Percentiles rank a stretch among this genome's conserved stretches.
Evolutionary conservation across 345 rosid species (phyloP).

Genomic region (Euclidium syriacum): DNA sequence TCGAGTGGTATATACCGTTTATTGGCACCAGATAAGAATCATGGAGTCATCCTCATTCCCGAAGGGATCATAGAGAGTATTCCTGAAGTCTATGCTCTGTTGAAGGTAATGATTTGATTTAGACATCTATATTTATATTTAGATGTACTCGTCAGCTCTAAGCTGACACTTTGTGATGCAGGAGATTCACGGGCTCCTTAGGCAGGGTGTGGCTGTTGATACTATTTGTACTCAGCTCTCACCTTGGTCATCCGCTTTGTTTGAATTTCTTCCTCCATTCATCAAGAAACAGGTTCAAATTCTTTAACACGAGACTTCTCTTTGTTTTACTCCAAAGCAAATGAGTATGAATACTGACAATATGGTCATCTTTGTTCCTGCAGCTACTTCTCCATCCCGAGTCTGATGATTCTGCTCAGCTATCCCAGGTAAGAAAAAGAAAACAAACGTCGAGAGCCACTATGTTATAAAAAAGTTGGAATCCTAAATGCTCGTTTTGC

Average conservation of each 20-base stretch:
- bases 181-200: conserved; percentile 81
- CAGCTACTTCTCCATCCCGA: conserved; percentile 93
- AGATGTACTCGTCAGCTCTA: background rate
- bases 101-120: conserved; percentile 54
- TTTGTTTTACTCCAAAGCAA: background rate
- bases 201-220: conserved; percentile 64
- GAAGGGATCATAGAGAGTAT: conserved; percentile 98
- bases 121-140: conserved; percentile 3
- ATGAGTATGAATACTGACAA: conserved; percentile 11
- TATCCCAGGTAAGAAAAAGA: conserved; percentile 72
- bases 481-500: conserved; percentile 21
- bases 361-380: conserved; percentile 28
- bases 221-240: conserved; percentile 84
- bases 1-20: conserved; percentile 10
- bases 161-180: conserved; percentile 30
- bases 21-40: conserved; percentile 66
- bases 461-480: background rate
- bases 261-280: conserved; percentile 84
- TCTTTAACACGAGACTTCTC: conserved; percentile 9
- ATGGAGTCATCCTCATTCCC: conserved; percentile 93
- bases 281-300: conserved; percentile 74
- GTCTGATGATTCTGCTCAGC: conserved; percentile 99
- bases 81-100: conserved; percentile 89
- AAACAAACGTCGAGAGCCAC: background rate
- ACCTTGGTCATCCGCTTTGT: conserved; percentile 97